These are phyloP conservation scores for Neckera pumila DNA, from an alignment of 225 moss, liverwort and hornwort species.

Conservation along the genomic window DNA sequence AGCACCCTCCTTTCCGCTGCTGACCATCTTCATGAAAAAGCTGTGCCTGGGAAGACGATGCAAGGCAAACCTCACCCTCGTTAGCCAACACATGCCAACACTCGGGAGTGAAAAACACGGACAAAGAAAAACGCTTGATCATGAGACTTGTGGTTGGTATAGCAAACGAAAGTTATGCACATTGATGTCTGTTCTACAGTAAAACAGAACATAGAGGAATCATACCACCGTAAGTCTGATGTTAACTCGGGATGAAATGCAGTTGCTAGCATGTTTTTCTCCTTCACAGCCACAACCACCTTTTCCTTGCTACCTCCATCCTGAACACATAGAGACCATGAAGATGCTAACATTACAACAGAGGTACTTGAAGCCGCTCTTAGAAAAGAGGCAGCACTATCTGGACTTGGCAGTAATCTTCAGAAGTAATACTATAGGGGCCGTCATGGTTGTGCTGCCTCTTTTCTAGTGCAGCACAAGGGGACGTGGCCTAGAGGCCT, in stretches of 20 bases:
- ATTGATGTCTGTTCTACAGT: neutral
- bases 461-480: too few relatives aligned
- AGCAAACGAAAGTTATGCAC: neutral
- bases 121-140: neutral
- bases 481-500: neutral
- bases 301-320: conserved; percentile 25
- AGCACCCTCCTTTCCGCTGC: conserved; percentile 19
- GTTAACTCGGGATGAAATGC: conserved; percentile 98
- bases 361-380: neutral
- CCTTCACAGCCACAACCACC: conserved; percentile 82
- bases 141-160: neutral
- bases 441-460: neutral
- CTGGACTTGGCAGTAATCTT: neutral
- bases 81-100: neutral
- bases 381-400: neutral
- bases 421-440: neutral
- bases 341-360: neutral
- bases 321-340: neutral
- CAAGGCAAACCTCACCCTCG: neutral
- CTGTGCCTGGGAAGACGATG: conserved; percentile 52
- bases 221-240: conserved; percentile 79
- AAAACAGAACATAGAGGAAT: neutral
- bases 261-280: conserved; percentile 81
- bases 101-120: neutral
- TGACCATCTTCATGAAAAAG: conserved; percentile 80